phyloP scores from a whole-genome alignment of 371 early-diverging fungal species.

The Fennellomyces sp. region DNA sequence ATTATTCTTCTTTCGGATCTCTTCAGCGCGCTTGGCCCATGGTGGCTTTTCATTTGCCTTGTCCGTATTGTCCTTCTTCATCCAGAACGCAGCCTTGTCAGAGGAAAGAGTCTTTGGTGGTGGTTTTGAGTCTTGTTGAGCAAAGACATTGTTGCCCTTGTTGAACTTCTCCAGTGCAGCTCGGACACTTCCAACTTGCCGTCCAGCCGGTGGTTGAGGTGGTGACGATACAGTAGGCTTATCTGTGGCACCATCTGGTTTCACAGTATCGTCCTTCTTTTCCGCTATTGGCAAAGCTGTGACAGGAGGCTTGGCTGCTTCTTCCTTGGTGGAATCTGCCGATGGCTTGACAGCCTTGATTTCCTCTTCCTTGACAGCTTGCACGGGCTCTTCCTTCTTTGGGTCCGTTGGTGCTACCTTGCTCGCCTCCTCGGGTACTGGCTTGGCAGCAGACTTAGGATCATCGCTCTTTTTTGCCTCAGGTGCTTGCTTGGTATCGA shows the following conservation, averaged over 20 bases:
- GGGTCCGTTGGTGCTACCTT: not conserved
- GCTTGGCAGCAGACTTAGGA: not conserved
- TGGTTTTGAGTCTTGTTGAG: not conserved
- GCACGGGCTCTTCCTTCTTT: not conserved
- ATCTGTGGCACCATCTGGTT: not conserved
- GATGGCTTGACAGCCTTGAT: not conserved
- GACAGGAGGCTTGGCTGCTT: not conserved
- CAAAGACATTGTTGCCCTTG: not conserved
- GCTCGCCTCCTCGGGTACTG: not conserved
- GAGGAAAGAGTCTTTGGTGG: not conserved
- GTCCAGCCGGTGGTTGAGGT: not conserved
- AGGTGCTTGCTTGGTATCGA: not conserved
- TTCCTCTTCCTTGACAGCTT: not conserved
- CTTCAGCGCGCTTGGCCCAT: not conserved
- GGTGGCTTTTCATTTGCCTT: not conserved
- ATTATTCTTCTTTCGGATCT: not conserved
- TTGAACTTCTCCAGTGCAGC: slow-evolving; percentile 5
- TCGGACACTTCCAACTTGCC: slow-evolving; percentile 1
- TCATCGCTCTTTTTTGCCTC: not conserved
- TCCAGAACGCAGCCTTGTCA: not conserved
- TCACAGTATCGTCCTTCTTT: not conserved
- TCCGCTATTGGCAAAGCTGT: not conserved
- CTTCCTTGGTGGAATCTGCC: not conserved
- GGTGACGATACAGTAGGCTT: too few relatives aligned
- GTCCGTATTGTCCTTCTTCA: not conserved